Evolutionary conservation across 371 early-diverging fungal species (phyloP), one percentile per base, ranked within the genome.

Genomic region (Dichotomocladium elegans): DNA sequence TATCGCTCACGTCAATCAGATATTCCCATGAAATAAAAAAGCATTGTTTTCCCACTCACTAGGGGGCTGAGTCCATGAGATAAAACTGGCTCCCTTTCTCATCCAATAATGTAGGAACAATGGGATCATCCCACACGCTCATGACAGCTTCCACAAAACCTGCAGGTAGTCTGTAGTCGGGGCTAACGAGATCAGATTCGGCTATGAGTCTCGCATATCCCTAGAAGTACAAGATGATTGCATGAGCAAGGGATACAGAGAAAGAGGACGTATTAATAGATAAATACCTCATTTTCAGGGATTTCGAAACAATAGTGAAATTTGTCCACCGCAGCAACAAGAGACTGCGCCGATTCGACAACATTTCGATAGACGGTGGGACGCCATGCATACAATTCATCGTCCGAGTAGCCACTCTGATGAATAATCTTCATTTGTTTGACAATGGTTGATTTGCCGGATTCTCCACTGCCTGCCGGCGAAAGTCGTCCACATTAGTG

Each of bases 341-440:
- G 64, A 3, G 69, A 67, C 55, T 84, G 82, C 10, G 80, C 79
- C 48, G 85, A 90, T 48, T 90, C 86, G 29, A 93, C 63, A 7
- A 92, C 62, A 68, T 95, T 96, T 48, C 83, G 81, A 62, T 83
- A 86, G 35, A 96, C 82, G 0, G 83, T 84, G 33, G 83, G 66
- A 41, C 85, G 77, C 73, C 80, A 94, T 17, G 80, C 69, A 47
- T 73, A 71, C 4, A 91, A 75, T 60, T 96, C 96, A 30, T 86
- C 88, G 50, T 78, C 70, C 11, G 81, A 80, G 68, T 88, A 97
- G 1, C 95, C 96, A 41, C 83, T 80, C 59, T 90, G 90, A 65
- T 95, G 91, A 60, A 96, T 91, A 53, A 95, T 87, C 61, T 91
- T 92, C 92, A 94, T 92, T 74, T 94, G 94, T 48, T 94, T 94